Evolutionary conservation across 495 filamentous ascomycete genomes (phyloP), one percentile per base, ranked within the genome.

Genomic region (Rostrohypoxylon terebratum): DNA sequence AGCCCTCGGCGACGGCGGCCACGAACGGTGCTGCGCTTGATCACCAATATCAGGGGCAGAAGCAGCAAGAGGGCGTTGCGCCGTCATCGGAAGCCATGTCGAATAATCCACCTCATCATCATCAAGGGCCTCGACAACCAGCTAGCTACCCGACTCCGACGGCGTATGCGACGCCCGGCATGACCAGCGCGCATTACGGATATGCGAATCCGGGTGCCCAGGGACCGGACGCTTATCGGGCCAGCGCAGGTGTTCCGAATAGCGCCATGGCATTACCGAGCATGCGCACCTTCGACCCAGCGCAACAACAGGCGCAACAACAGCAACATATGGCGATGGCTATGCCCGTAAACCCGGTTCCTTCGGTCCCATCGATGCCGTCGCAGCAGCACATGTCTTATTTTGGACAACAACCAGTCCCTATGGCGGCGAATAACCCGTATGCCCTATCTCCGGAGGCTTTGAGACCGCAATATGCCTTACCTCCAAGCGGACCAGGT

Each of bases 191-290:
- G 36, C 83, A 82, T 54, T 91, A 92, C 78, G 78, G 82, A 60
- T 89, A 89, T 70, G 83, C 86, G 50, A 83, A 84, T 59, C 82
- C 84, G 18, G 66, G 66, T 4, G 63, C 68, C 38, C 71, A 79
- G 40, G 68, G 76, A 8, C 83, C 86, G 72, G 86, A 87, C 62
- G 68, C 82, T 42, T 88, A 88, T 69, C 83, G 86, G 67, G 80
- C 81, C 28, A 85, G 82, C 68, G 81, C 83, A 4, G 81, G 79
- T 55, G 81, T 84, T 36, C 65, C 77, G 4, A 86, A 83, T 75
- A 84, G 82, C 33, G 83, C 88, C 18, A 80, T 90, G 54, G 86
- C 87, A 42, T 81, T 92, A n/a, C 90, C 90, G 54, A 90, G 89
- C 70, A 90, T 92, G 82, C 88, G 85, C 60, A 86, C 84, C 4